Conservation (phyloP, 2,329 filamentous ascomycete species). For the Cladosporium phlei region DNA sequence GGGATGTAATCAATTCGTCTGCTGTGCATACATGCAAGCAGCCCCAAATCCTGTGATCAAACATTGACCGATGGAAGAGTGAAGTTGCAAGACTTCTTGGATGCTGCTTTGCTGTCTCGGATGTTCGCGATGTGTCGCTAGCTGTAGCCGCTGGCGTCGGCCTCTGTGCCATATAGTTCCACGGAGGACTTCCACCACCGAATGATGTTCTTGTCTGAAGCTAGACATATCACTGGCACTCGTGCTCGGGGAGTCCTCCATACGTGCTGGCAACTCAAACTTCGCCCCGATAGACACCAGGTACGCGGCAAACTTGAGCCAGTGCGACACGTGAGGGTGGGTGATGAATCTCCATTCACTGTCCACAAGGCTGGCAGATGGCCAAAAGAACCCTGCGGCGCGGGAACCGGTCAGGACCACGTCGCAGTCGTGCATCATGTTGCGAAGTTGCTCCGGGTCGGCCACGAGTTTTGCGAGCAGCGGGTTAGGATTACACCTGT, state of each 20-base stretch:
- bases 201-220: background rate
- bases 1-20: background rate
- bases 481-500: background rate
- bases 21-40: background rate
- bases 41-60: background rate
- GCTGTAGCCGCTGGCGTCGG: background rate
- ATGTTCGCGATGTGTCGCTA: background rate
- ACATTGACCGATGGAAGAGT: background rate
- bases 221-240: background rate
- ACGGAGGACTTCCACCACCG: background rate
- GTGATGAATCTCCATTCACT: background rate
- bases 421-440: background rate
- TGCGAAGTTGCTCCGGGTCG: background rate
- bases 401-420: background rate
- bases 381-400: background rate
- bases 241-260: background rate
- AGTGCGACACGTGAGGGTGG: background rate
- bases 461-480: background rate
- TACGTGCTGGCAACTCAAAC: background rate
- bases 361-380: background rate
- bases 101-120: background rate
- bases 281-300: background rate
- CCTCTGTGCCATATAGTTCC: background rate
- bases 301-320: background rate
- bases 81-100: background rate